Base-by-base conservation (phyloP, 192 early-diverging fungal species). In the Entomortierella lignicola region DNA sequence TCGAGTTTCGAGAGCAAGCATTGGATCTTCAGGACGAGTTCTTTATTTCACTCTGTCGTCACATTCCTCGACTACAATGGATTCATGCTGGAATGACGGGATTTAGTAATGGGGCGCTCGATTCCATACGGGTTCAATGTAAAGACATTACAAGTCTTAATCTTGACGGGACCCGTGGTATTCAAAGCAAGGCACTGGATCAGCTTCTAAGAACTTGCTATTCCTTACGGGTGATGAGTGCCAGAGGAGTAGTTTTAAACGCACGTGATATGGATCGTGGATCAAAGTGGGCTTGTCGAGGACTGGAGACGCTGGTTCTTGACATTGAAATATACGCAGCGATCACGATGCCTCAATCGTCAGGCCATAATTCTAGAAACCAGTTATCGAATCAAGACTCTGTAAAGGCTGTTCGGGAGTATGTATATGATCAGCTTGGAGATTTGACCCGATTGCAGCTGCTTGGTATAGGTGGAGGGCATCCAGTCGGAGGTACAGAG, bases 11-110 rank as follows among this genome's bases (percentile, higher is more conserved):
- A n/a, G 62, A 47, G 26, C 74, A 79, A 23, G 61, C 66, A 0
- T 8, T 69, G 13, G 74, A 79, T 44, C 74, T 79, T 29, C 74
- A 79, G 62, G 74, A 79, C 26, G 74, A 69, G 27, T 79, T 79
- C 26, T 79, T 69, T 60, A 31, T 65, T n/a, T 69, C 60, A 26
- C 50, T 79, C 7, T 69, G 66, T 21, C 20, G 43, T 27, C 52
- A 65, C 5, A 63, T 69, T 34, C 66, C 74, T 26, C 44, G 48
- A 30, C 37, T 79, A n/a, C 60, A 69, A 31, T 69, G 60, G 60
- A 55, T 79, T 29, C 74, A 79, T 69, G 74, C 67, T 10, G 62
- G 74, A 10, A 64, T 34, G 51, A 79, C 74, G 0, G 74, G 74
- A 37, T 79, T 79, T 34, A 79, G 66, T 60, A 57, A 56, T 1